Evolutionary conservation across 148 eudicot genomes (phyloP).

Genomic region (Rhododendron williamsianum): DNA sequence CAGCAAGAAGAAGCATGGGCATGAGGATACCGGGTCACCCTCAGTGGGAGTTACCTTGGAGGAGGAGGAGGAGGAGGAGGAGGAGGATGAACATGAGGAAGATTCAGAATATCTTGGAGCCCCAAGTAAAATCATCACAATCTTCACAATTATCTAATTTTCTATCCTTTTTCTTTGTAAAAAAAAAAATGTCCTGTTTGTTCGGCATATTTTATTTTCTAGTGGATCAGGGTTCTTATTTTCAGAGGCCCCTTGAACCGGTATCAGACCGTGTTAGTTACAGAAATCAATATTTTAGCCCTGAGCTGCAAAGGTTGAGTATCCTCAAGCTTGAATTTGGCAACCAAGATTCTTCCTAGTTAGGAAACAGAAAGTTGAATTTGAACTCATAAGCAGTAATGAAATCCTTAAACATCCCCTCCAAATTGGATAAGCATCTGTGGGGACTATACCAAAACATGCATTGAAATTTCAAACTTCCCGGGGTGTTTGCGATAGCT

Average conservation of each 20-base stretch:
- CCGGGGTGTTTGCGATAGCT: not conserved
- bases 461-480: not conserved
- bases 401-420: not conserved
- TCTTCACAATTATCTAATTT: not conserved
- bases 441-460: not conserved
- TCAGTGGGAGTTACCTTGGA: constrained; percentile 38
- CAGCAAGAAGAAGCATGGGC: constrained; percentile 30
- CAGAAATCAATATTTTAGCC: not conserved
- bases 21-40: constrained; percentile 25
- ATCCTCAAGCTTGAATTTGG: not conserved
- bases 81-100: constrained; percentile 30
- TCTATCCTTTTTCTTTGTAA: not conserved
- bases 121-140: constrained; percentile 27
- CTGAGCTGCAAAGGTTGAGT: not conserved
- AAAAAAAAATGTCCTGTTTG: not conserved
- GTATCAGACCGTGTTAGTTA: not conserved
- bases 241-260: not conserved
- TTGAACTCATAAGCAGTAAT: not conserved
- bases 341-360: not conserved
- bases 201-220: not conserved
- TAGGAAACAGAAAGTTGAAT: not conserved
- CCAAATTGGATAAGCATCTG: not conserved
- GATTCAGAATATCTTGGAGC: constrained; percentile 31
- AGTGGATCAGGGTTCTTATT: not conserved
- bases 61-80: constrained; percentile 23